Evolutionary conservation across 1,139 yeast genomes (phyloP), one percentile per base, ranked within the genome.

Genomic region (Debaryomyces nepalensis): DNA sequence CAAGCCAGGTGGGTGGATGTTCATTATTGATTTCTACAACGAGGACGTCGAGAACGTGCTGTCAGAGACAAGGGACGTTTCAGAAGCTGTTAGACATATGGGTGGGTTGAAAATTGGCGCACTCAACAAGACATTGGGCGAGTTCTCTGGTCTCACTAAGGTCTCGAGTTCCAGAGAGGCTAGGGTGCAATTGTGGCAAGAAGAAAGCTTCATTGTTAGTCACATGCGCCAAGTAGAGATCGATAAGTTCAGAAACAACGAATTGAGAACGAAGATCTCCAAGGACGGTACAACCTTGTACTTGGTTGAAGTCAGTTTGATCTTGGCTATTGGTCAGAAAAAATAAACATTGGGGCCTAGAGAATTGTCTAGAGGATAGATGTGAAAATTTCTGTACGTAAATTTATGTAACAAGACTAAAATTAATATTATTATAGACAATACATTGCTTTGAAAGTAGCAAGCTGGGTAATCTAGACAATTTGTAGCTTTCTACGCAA

Each of bases 21-120:
- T 63, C 33, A 59, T 72, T 6, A 43, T 68, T 11, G 77, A 73
- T 48, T 68, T 71, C 44, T 66, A 64, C 59, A 51, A 64, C 38
- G 65, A 61, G 34, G 70, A 64, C 40, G 63, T 59, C 6, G 70
- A 63, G 39, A 36, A 32, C 7, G 26, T 37, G 4, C 12, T 26
- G 8, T 10, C 21, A n/a, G 8, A 34, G 4, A 20, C 37, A 2
- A n/a, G 16, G 9, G 22, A 41, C 7, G 40, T 45, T 14, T 4
- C 5, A 14, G 22, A 41, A 5, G 60, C 66, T 0, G 70, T 65
- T 1, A 58, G 59, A 38, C 72, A 67, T 47, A 66, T 64, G 68
- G 70, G 69, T 4, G 71, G 71, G 1, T 55, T 67, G 35, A 63
- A 59, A 36, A 51, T 57, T 12, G 55, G 53, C 5, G 48, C 55